Evolutionary conservation across 2,329 filamentous ascomycete species (phyloP).

Genomic region (Phyllosticta citrichinensis): DNA sequence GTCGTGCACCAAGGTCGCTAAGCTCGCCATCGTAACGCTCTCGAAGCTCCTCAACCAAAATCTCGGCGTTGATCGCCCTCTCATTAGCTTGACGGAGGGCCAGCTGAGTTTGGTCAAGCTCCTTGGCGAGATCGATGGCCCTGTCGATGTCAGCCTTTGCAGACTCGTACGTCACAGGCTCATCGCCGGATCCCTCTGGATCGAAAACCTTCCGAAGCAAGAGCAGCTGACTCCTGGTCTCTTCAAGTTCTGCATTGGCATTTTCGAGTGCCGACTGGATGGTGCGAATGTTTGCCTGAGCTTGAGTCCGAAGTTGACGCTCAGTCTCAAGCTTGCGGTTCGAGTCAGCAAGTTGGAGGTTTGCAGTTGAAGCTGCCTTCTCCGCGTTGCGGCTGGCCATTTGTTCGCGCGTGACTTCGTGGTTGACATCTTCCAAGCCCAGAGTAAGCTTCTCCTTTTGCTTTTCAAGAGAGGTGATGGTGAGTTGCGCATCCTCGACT

Average conservation of each 20-base stretch:
- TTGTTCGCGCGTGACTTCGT: slow-evolving; percentile 82
- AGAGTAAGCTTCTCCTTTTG: slow-evolving; percentile 87
- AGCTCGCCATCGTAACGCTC: slow-evolving; percentile 63
- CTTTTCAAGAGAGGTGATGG: slow-evolving; percentile 78
- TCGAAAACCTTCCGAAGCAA: slow-evolving; percentile 80
- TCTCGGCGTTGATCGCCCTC: slow-evolving; percentile 70
- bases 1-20: slow-evolving; percentile 51
- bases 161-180: slow-evolving; percentile 51
- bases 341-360: slow-evolving; percentile 75
- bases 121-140: slow-evolving; percentile 67
- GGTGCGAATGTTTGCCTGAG: slow-evolving; percentile 74
- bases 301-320: slow-evolving; percentile 71
- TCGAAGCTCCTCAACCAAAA: slow-evolving; percentile 69
- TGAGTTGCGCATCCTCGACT: slow-evolving; percentile 74
- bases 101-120: slow-evolving; percentile 81
- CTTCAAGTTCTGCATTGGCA: slow-evolving; percentile 69
- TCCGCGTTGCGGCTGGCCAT: slow-evolving; percentile 85
- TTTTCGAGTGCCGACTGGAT: slow-evolving; percentile 71
- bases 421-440: slow-evolving; percentile 81
- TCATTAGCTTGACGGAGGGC: slow-evolving; percentile 76
- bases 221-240: slow-evolving; percentile 70
- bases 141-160: slow-evolving; percentile 57
- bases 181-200: slow-evolving; percentile 55
- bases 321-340: slow-evolving; percentile 88
- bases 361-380: slow-evolving; percentile 70